Evolutionary conservation across 2,329 filamentous ascomycete genomes (phyloP), one percentile per base, ranked within the genome.

Genomic region (Colletotrichum echinochloae): DNA sequence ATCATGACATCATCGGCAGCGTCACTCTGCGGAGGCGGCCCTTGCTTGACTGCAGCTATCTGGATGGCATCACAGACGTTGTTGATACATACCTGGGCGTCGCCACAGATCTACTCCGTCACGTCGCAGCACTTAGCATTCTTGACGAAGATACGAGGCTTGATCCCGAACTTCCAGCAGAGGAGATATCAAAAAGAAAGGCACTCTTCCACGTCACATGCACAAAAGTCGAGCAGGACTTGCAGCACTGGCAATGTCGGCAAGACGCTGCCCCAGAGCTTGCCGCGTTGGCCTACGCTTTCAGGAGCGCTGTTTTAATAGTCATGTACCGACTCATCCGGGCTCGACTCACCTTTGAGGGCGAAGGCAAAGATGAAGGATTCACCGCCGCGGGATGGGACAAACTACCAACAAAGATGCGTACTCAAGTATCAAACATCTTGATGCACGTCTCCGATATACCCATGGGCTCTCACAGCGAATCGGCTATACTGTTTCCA

Each of bases 1-100:
- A 74, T 48, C 72, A 74, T 54, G 72, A 74, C 51, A 71, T 71
- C 3, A 60, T 71, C 9, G 68, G 51, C 5, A 71, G 68, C 16
- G 44, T 73, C 1, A 73, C 70, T 7, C 41, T 73, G 1, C 37
- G 70, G 30, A 56, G 71, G 35, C 41, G 62, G 3, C 72, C 72
- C 1, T 39, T 73, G 5, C 62, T 73, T 20, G 70, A 73, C 39
- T 59, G 46, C n/a, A 52, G 54, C 0, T 73, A 73, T 35, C 23
- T 73, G 14, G 60, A 67, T 26, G 72, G 62, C 11, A 73, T 73
- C 51, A 67, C 62, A 7, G 70, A 73, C 9, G 72, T 72, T 5
- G 66, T 73, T 1, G 72, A 73, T 49, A 71, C 66, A 9, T 73
- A 73, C 33, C 3, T 73, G 9, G 72, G 72, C 7, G 72, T 73